Conservation (phyloP, 805 yeast genomes). For the Tetrapisispora pingtungensis region DNA sequence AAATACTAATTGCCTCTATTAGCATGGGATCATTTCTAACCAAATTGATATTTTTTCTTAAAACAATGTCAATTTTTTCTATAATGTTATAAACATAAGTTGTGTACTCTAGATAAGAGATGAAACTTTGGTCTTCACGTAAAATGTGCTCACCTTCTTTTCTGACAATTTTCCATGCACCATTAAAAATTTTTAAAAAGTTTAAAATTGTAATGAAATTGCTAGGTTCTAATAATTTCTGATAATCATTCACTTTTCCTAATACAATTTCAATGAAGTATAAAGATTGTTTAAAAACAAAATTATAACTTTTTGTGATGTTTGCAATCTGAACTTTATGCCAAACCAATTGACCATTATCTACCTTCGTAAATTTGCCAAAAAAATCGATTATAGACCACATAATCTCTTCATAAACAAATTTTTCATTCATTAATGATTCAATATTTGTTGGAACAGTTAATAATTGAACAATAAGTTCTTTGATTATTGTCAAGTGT, state of each 20-base stretch:
- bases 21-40: slow-evolving; percentile 11
- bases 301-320: slow-evolving; percentile 27
- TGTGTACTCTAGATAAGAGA: slow-evolving; percentile 40
- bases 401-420: slow-evolving; percentile 35
- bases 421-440: slow-evolving; percentile 13
- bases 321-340: slow-evolving; percentile 27
- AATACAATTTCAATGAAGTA: slow-evolving; percentile 29
- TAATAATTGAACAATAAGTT: slow-evolving; percentile 74
- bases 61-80: slow-evolving; percentile 28
- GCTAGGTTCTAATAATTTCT: slow-evolving; percentile 28
- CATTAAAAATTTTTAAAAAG: slow-evolving; percentile 47
- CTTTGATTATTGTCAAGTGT: slow-evolving; percentile 62
- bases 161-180: slow-evolving; percentile 44
- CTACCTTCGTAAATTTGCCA: slow-evolving; percentile 32
- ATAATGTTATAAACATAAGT: slow-evolving; percentile 36
- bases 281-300: slow-evolving; percentile 28
- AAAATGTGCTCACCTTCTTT: slow-evolving; percentile 63
- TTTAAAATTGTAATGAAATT: slow-evolving; percentile 35
- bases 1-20: slow-evolving; percentile 28
- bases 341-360: slow-evolving; percentile 29
- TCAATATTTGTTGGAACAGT: slow-evolving; percentile 77
- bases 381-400: slow-evolving; percentile 39
- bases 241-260: slow-evolving; percentile 27
- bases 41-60: slow-evolving; percentile 11
- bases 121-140: slow-evolving; percentile 42